Evolutionary conservation across 2,329 filamentous ascomycete genomes (phyloP), one percentile per base, ranked within the genome.

Genomic region (Cladosporium sp.): DNA sequence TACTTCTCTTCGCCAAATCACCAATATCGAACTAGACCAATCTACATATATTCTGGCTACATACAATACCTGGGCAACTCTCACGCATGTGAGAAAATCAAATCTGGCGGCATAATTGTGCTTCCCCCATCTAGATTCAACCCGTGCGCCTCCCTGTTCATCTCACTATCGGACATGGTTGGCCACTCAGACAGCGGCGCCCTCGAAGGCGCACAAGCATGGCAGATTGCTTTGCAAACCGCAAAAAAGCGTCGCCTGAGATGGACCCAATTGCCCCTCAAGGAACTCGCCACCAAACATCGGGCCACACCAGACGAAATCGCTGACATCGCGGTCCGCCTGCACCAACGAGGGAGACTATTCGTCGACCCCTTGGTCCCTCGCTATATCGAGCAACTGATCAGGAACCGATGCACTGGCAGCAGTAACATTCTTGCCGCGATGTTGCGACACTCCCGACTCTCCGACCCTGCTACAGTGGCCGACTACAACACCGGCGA

Each of bases 311-410:
- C 56, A 11, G 42, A 41, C 16, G 51, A 56, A 27, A 57, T 64
- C 15, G 62, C 62, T 1, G 42, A 51, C 12, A 46, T 55, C 7
- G 53, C 63, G 29, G 43, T 65, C 7, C 50, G 55, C n/a, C 57
- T 62, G 54, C 18, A 25, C 43, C 12, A 51, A 43, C 15, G 49
- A 40, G n/a, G 53, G 47, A 13, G 25, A 42, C 11, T 22, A 29
- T 32, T 52, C n/a, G 61, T 64, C 22, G 63, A 65, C 43, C 60
- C 63, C 15, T 47, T 65, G 12, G 49, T 66, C 2, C 57, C 58
- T 40, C 49, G 48, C 7, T 67, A 67, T 47, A 53, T 60, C 18
- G 54, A 59, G 4, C 45, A 53, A 13, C 53, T 67, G 8, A 49
- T 67, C 38, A 52, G 49, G 29, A 49, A 51, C 3, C 53, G 53